Base-by-base conservation (phyloP, 768 basidiomycete species). In the Postia placenta region DNA sequence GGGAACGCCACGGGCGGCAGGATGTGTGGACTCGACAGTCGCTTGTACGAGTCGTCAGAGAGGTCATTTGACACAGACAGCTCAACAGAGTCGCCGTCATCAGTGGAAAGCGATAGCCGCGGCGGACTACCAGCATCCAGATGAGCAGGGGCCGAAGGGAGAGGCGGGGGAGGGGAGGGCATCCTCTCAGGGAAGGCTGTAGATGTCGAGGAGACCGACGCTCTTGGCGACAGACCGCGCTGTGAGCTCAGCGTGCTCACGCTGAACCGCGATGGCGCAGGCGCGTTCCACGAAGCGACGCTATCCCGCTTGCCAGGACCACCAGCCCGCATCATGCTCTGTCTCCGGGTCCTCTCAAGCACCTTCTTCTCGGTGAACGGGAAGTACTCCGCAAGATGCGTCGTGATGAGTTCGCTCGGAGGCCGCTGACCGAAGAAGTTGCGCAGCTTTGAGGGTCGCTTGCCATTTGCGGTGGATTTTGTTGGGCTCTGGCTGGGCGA, bases 391-490 rank as follows among this genome's bases (percentile, higher is more conserved):
- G 87, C 83, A 44, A 98, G 68, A 62, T 98, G 94, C 5, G 75
- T 95, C 22, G 94, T 90, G 71, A 98, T 98, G 54, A 98, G 81
- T 66, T 98, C 96, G 68, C 88, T 92, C 0, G 96, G 94, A 0
- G 96, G 96, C 35, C 96, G 87, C 60, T 97, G 96, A 14, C 95
- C 96, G 58, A 97, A 95, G 74, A 98, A 99, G 73, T 92, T 93
- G 67, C 88, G 88, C 41, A 93, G 64, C 60, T 91, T 93, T 3
- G 83, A 79, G 7, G 74, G 70, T 57, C 79, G 79, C 44, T 47
- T 26, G 42, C 20, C 37, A 25, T 42, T 49, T 36, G 42, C 42
- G 11, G 50, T 56, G 25, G 42, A 53, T 55, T 61, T 67, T 49
- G 68, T 69, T 30, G 64, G 68, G 51, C 60, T 64, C 36, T 69